Percentiles rank a stretch among this genome's conserved stretches.
Conservation (phyloP, 371 early-diverging fungal genomes). For the Mucor circinelloides region DNA sequence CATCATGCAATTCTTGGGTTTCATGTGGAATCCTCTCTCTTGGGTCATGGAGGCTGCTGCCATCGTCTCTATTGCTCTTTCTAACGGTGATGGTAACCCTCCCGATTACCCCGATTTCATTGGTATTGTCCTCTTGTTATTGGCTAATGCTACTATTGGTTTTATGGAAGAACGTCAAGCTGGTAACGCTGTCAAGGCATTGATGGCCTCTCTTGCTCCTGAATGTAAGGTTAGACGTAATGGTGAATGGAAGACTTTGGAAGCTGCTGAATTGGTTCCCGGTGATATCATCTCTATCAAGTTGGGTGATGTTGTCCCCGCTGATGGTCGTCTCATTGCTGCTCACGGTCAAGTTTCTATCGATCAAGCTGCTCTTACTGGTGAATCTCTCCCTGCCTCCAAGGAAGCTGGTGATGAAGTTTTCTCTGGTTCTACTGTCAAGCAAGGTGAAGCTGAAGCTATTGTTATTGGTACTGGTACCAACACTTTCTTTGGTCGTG, state of each 20-base stretch:
- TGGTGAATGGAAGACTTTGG: constrained; percentile 60
- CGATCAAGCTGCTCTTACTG: constrained; percentile 88
- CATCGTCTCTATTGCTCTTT: constrained; percentile 71
- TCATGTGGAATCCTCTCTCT: constrained; percentile 84
- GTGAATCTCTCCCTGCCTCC: constrained; percentile 77
- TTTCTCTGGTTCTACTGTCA: constrained; percentile 84
- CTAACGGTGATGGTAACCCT: constrained; percentile 67
- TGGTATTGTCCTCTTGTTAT: constrained; percentile 78
- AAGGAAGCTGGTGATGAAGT: constrained; percentile 77
- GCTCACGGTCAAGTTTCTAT: constrained; percentile 56
- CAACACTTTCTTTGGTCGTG: constrained; percentile 91
- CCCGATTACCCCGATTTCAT: constrained; percentile 88
- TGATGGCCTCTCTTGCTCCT: constrained; percentile 78
- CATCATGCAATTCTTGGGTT: constrained; percentile 83
- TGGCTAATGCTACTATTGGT: constrained; percentile 87
- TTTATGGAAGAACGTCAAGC: constrained; percentile 86
- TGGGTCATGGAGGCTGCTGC: constrained; percentile 85
- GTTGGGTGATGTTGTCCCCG: constrained; percentile 82
- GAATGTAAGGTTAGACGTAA: constrained; percentile 73
- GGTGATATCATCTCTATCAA: constrained; percentile 79
- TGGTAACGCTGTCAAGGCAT: constrained; percentile 77
- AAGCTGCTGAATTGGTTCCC: constrained; percentile 66
- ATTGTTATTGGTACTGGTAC: constrained; percentile 86
- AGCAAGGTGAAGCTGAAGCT: constrained; percentile 92
- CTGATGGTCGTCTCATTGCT: constrained; percentile 70